Evolutionary conservation across 179 eudicot genomes (phyloP), one percentile per base, ranked within the genome.

Genomic region (Dionaea muscipula): DNA sequence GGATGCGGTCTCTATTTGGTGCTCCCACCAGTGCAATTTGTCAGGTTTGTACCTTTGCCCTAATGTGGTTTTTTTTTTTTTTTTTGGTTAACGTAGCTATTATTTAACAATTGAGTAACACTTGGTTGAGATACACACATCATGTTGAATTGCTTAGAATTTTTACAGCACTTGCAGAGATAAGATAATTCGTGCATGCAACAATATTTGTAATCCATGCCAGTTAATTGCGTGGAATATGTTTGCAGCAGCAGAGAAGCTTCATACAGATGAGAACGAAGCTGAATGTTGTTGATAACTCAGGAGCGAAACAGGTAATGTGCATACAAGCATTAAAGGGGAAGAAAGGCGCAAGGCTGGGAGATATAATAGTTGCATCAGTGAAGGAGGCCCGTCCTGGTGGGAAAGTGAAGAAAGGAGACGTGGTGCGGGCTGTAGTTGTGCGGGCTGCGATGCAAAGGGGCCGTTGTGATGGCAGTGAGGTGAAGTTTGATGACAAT

Each of bases 211-310:
- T 31, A 31, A 31, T 31, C 35, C 0, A 31, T 35, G 61, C n/a
- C 18, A 59, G 10, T 22, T 24, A 51, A 26, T 40, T 12, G n/a
- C n/a, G 4, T 20, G 10, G 1, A 1, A 7, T 50, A 50, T 51
- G 13, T 20, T 23, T 41, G 51, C 81, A 79, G 86, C 93, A 89
- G 59, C 63, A 47, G 37, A 77, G 97, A 74, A 85, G 85, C 20
- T 89, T 89, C 80, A 86, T 79, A 62, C 93, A 86, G 68, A 89
- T 89, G 97, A 77, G 94, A 63, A 83, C 87, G 47, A 83, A 79
- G 49, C 85, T 90, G 7, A 86, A 71, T 52, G 97, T 86, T 48
- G 97, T 81, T 26, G 97, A 86, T 55, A 90, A 90, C 67, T 90
- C 95, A 1, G 95, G 95, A 24, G 94, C 95, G 13, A 83, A 83